These are phyloP conservation scores for Ophiocordyceps robertsii DNA, from an alignment of 2,329 filamentous ascomycete genomes.

Conservation along the genomic window DNA sequence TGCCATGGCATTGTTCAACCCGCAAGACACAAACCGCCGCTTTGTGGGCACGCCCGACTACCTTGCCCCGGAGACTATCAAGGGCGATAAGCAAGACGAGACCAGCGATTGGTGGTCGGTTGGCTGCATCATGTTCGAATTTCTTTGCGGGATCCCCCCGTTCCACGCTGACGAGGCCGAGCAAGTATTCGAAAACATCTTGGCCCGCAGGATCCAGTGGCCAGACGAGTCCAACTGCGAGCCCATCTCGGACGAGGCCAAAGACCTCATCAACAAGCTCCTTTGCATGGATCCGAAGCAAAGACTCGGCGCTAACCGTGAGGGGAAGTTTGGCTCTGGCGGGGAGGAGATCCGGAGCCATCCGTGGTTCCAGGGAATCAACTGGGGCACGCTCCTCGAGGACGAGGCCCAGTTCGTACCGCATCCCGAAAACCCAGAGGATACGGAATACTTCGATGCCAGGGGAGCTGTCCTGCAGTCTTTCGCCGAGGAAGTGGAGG, in stretches of 20 bases:
- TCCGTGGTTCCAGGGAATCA: conserved; percentile 74
- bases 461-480: conserved; percentile 83
- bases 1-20: conserved; percentile 89
- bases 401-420: conserved; percentile 95
- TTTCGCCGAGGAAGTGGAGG: conserved; percentile 89
- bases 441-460: conserved; percentile 94
- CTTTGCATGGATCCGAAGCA: conserved; percentile 73
- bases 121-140: conserved; percentile 97
- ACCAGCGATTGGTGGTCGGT: conserved; percentile 99
- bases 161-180: conserved; percentile 88
- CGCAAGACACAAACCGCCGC: conserved; percentile 79
- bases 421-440: conserved; percentile 82
- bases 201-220: conserved; percentile 83
- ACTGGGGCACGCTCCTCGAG: conserved; percentile 84
- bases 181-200: conserved; percentile 91
- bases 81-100: conserved; percentile 88
- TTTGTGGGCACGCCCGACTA: conserved; percentile 98
- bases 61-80: conserved; percentile 90
- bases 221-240: conserved; percentile 69
- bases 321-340: conserved; percentile 70
- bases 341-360: conserved; percentile 86
- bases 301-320: conserved; percentile 72
- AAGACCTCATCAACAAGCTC: conserved; percentile 86
- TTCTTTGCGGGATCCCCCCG: conserved; percentile 82
- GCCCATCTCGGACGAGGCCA: conserved; percentile 67